These are phyloP conservation scores for Pichia nanzhaoensis DNA, from an alignment of 805 yeast genomes.

Conservation along the genomic window DNA sequence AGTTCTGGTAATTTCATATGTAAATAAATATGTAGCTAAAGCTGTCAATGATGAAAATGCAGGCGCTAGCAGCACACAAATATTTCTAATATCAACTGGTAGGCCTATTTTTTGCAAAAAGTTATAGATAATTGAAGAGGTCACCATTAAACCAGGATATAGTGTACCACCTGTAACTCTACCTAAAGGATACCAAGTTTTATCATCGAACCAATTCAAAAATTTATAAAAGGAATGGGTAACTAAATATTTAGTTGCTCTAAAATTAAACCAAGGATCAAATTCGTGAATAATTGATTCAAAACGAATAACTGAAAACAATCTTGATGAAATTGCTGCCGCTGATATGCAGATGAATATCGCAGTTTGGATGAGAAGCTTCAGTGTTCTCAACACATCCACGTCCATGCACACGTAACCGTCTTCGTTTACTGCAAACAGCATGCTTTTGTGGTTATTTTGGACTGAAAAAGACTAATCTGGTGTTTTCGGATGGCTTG, in stretches of 20 bases:
- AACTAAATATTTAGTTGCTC: constrained; percentile 92
- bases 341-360: constrained; percentile 76
- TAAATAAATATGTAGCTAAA: constrained; percentile 76
- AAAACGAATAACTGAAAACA: constrained; percentile 93
- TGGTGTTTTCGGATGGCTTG: no score
- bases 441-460: constrained; percentile 4
- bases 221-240: constrained; percentile 81
- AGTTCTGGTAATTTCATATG: constrained; percentile 83
- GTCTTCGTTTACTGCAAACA: constrained; percentile 19
- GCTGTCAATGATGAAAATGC: constrained; percentile 94
- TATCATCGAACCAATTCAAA: constrained; percentile 96
- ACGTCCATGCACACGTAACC: constrained; percentile 24
- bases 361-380: constrained; percentile 48
- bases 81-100: constrained; percentile 91
- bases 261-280: constrained; percentile 93
- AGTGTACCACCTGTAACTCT: constrained; percentile 98
- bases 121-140: constrained; percentile 87
- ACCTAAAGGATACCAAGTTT: constrained; percentile 99
- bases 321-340: constrained; percentile 86
- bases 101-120: constrained; percentile 56
- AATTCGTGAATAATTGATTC: constrained; percentile 97
- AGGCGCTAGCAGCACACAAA: constrained; percentile 95
- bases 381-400: constrained; percentile 18
- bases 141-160: constrained; percentile 97
- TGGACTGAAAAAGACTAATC: no score